Evolutionary conservation across 495 filamentous ascomycete species (phyloP), one percentile per base, ranked within the genome.

Genomic region (Schizothecium vesticola): DNA sequence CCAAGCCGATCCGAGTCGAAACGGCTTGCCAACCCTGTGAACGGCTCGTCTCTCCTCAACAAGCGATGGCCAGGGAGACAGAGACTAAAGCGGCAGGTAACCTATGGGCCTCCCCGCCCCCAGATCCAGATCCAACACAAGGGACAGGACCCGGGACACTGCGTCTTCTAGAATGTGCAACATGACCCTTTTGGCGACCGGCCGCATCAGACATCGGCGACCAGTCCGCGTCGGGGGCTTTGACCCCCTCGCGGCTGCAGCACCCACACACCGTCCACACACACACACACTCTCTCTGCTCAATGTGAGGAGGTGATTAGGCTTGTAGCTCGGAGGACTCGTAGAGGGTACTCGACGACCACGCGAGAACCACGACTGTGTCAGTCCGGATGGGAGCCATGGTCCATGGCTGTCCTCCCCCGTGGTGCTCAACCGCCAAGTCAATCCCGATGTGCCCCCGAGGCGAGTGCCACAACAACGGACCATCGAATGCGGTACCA

Each of bases 121-220:
- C 63, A 25, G 63, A 64, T 64, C 19, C 51, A 25, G 25, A 43
- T 43, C 33, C 33, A 43, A 43, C 33, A 43, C 33, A 43, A 43
- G 33, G 33, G 33, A 13, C 12, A 13, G 33, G 33, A 13, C 12
- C 33, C 23, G 43, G 61, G 51, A 58, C 26, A 36, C 56, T 31
- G 63, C 25, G 31, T 58, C 63, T 57, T 65, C 36, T 64, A 55
- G 43, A 64, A 64, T 43, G 16, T 33, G 16, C 6, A 51, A 51
- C 43, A 51, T 51, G 43, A 51, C 33, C 33, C 33, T 43, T 43
- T 43, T 43, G 33, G 33, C 33, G 33, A 43, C 43, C 43, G 43
- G 43, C 43, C 43, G 43, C 31, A 33, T 51, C 43, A 33, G 43
- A 51, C 43, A 19, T 51, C 43, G 43, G 43, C 43, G 24, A 31